Percentiles rank a stretch among this genome's conserved stretches.
Evolutionary conservation across 2,329 filamentous ascomycete species (phyloP).

Genomic region (Trichoderma atroviride): DNA sequence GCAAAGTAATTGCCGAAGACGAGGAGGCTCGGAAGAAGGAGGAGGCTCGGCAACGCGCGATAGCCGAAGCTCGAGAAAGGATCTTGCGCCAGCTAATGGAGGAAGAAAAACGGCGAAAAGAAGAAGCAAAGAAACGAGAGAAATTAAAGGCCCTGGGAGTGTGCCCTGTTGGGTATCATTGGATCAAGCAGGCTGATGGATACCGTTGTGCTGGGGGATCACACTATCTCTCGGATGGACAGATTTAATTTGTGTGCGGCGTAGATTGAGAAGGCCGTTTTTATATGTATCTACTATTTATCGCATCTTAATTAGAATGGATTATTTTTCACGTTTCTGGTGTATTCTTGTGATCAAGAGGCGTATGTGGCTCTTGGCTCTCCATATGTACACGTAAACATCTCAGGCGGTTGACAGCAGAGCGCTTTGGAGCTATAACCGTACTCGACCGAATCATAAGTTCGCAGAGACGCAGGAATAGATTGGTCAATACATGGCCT

Average conservation of each 20-base stretch:
- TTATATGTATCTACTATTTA: neutral
- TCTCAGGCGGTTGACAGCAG: no score
- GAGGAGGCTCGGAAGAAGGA: slow-evolving; percentile 34
- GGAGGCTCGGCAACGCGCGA: slow-evolving; percentile 28
- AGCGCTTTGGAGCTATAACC: no score
- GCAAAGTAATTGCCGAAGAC: slow-evolving; percentile 32
- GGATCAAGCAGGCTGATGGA: slow-evolving; percentile 62
- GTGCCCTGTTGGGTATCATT: slow-evolving; percentile 60
- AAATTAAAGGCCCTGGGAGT: slow-evolving; percentile 56
- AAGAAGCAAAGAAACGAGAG: slow-evolving; percentile 45
- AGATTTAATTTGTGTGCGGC: neutral
- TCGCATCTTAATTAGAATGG: no score
- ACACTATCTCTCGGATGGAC: slow-evolving; percentile 49
- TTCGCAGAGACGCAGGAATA: no score
- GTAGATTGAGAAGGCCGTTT: neutral
- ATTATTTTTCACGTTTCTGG: no score
- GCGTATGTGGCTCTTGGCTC: no score
- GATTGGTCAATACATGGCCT: no score
- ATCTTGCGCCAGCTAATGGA: slow-evolving; percentile 43
- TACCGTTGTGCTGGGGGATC: slow-evolving; percentile 65
- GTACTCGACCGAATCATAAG: no score
- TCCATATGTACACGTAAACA: no score
- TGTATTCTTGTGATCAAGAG: no score
- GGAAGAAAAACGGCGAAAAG: slow-evolving; percentile 44
- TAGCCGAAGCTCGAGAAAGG: slow-evolving; percentile 35